Base-by-base conservation (phyloP, 2,329 filamentous ascomycete genomes). In the Colletotrichum brevisporum region DNA sequence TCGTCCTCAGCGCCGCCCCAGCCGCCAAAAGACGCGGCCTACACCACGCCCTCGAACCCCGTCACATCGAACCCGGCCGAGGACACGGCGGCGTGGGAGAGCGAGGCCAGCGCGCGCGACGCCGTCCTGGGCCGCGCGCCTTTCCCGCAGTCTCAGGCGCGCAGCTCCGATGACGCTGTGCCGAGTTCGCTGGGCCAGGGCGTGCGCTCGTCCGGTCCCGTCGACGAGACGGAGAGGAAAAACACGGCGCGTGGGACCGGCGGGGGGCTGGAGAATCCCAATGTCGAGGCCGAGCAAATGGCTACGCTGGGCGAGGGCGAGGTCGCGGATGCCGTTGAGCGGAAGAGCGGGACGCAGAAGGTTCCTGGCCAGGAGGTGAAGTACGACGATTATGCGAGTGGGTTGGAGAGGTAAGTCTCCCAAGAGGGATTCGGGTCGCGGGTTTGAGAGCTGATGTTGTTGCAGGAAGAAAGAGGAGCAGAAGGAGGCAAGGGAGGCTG, bases 281-380 rank as follows among this genome's bases (percentile, higher is more conserved):
- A 74, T 26, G 74, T 73, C 10, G 63, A 75, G 21, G 73, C 73
- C 5, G 74, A 75, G 56, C 73, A 75, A 62, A 55, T 75, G 54
- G 73, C 70, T 27, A 74, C 74, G 16, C 21, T 74, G 13, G 66
- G 62, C 24, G 74, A 75, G 70, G 74, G 74, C 24, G 69, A 75
- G 63, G 73, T 75, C n/a, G 74, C 74, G 36, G 71, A 75, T 15
- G 74, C 74, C 0, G 74, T 75, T 4, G 67, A 71, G 27, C 69
- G 70, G 26, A 75, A 75, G 72, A 74, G 68, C 52, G 74, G 74
- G 8, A 69, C 65, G 24, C 74, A 75, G 62, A 69, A 56, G 51
- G 71, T 57, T 4, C 71, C 72, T 3, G 74, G 73, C 4, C 63
- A 74, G 10, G 67, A 71, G 12, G 59, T 72, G 16, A 55, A 62